These are phyloP conservation scores for Candida morakotiae DNA, from an alignment of 805 yeast species.

Conservation along the genomic window DNA sequence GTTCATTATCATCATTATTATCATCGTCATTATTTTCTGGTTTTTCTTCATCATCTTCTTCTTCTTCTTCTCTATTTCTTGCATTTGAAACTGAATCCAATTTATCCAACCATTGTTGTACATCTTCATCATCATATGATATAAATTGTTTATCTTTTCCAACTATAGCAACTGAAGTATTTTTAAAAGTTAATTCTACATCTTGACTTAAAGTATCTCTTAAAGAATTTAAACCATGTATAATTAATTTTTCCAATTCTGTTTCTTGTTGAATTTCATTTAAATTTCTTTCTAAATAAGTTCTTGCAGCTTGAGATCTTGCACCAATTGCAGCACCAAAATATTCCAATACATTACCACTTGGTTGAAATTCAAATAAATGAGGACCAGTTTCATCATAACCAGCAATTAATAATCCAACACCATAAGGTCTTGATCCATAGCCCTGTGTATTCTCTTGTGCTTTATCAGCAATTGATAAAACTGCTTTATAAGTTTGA, in stretches of 20 bases:
- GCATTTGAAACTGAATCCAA: conserved; percentile 63
- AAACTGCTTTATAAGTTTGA: conserved; percentile 77
- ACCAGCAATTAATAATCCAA: conserved; percentile 87
- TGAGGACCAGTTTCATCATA: conserved; percentile 94
- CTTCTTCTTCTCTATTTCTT: conserved; percentile 44
- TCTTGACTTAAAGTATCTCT: conserved; percentile 95
- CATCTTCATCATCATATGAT: conserved; percentile 82
- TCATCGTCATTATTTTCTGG: conserved; percentile 35
- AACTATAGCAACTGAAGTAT: conserved; percentile 91
- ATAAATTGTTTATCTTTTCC: conserved; percentile 75
- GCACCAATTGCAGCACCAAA: conserved; percentile 97
- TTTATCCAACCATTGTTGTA: conserved; percentile 75
- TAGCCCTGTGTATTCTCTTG: conserved; percentile 94
- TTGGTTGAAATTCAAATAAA: conserved; percentile 90
- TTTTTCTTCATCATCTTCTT: conserved; percentile 25
- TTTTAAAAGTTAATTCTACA: conserved; percentile 77
- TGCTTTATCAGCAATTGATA: conserved; percentile 90
- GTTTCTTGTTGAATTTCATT: conserved; percentile 59
- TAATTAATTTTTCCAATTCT: conserved; percentile 68
- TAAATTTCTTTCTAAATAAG: conserved; percentile 85
- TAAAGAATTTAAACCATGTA: conserved; percentile 83
- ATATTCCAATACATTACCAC: conserved; percentile 89
- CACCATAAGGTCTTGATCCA: conserved; percentile 98
- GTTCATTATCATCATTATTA: conserved; percentile 20
- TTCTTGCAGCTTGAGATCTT: conserved; percentile 96